Percentiles rank a stretch among this genome's conserved stretches.
Conservation (phyloP, 176 grass and related monocot species). For the Bothriochloa decipiens region DNA sequence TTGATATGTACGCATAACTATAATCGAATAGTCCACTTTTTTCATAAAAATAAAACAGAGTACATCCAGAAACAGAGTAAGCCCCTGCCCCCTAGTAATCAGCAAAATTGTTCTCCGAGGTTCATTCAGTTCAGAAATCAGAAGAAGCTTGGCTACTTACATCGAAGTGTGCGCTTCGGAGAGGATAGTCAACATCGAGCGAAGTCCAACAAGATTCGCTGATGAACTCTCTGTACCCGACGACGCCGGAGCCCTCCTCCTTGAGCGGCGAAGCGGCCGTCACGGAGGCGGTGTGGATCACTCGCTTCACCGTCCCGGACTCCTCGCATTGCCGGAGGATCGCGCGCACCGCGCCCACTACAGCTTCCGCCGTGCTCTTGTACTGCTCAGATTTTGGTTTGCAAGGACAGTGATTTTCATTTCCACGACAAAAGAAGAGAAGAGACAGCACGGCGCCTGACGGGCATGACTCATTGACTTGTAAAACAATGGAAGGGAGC, state of each 20-base stretch:
- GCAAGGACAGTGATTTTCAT: background rate
- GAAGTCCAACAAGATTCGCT: background rate
- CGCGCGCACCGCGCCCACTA: background rate
- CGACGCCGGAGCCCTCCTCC: background rate
- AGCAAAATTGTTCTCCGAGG: background rate
- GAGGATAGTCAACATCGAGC: background rate
- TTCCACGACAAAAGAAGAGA: background rate
- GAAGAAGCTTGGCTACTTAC: background rate
- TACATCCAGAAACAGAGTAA: background rate
- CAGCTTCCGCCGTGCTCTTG: background rate
- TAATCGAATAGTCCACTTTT: background rate
- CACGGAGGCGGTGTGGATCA: background rate
- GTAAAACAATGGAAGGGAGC: background rate
- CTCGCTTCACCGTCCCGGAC: background rate
- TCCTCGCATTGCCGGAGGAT: slow-evolving; percentile 3
- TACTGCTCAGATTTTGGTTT: background rate
- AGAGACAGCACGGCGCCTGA: background rate
- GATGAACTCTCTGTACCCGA: background rate
- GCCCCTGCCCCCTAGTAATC: background rate
- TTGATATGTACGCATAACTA: background rate
- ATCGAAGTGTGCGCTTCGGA: background rate
- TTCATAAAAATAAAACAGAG: background rate
- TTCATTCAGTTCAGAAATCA: background rate
- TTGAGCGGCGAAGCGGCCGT: background rate
- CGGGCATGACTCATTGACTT: background rate